Base-by-base conservation (phyloP, 306 rosid genomes). In the Glycine latifolia region DNA sequence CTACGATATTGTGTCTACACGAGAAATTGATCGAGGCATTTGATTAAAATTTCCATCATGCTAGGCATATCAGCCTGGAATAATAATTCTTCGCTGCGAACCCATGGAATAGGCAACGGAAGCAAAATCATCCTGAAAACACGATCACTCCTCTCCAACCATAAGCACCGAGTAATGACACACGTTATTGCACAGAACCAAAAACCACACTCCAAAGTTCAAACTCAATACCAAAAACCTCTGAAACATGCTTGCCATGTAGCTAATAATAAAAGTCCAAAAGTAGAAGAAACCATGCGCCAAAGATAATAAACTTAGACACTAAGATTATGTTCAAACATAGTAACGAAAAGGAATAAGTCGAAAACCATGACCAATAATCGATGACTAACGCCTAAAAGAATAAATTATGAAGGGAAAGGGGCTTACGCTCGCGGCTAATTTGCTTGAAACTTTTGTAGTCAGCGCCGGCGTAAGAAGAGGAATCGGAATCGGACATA, bases 401-500 rank as follows among this genome's bases (percentile, higher is more conserved):
- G 33, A 10, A 26, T 1, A 37, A 39, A 2, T 5, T 4, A 17
- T 9, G 8, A 66, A 54, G 12, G 58, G 63, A 33, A 79, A 82
- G 47, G 66, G 73, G 76, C 79, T 73, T 84, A 87, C 90, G 85
- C 17, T 87, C 86, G 81, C 90, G 90, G 67, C 53, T 81, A 78
- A 87, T 65, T 75, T 78, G 88, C 71, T 78, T 84, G 82, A 87
- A 75, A 67, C 33, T 74, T 79, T 79, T 85, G 80, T 11, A 33
- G 12, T 87, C 90, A 12, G 75, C 60, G n/a, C 78, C 66, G 47
- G 56, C 79, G 35, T 74, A 78, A 70, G 84, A 84, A 7, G 84
- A 84, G 41, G 86, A 73, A 61, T 84, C 88, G 37, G 88, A 87
- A 79, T 87, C 90, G 3, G 86, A 87, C 73, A 87, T 74, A 73